Conservation (phyloP, 2,329 filamentous ascomycete genomes). For the Verticillium zaregamsianum region DNA sequence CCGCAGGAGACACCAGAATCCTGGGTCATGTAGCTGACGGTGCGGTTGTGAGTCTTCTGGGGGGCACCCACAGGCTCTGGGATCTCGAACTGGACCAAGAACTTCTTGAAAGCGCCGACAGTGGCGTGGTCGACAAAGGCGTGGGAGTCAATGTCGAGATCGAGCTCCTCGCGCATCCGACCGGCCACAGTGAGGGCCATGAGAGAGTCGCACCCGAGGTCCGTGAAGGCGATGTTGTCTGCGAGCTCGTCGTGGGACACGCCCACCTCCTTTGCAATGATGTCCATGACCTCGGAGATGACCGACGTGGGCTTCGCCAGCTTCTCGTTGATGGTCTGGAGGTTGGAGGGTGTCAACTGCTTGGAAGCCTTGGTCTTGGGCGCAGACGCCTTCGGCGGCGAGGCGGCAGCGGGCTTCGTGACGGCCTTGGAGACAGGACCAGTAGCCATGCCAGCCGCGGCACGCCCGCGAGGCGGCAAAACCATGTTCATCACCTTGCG, state of each 20-base stretch:
- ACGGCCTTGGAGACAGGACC: not conserved
- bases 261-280: slow-evolving; percentile 54
- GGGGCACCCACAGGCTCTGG: slow-evolving; percentile 1
- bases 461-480: slow-evolving; percentile 55
- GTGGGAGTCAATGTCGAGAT: slow-evolving; percentile 48
- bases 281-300: slow-evolving; percentile 41
- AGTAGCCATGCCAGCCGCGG: not conserved
- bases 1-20: slow-evolving; percentile 30
- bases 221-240: slow-evolving; percentile 51
- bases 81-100: slow-evolving; percentile 31
- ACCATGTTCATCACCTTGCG: slow-evolving; percentile 63
- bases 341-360: slow-evolving; percentile 41
- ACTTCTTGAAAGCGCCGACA: slow-evolving; percentile 47
- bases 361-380: slow-evolving; percentile 35
- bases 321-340: slow-evolving; percentile 46
- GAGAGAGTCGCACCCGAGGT: slow-evolving; percentile 59
- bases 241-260: slow-evolving; percentile 50
- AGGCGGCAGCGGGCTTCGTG: slow-evolving; percentile 3
- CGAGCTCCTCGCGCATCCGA: slow-evolving; percentile 53
- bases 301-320: slow-evolving; percentile 37
- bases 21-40: slow-evolving; percentile 18
- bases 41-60: slow-evolving; percentile 6
- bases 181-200: slow-evolving; percentile 55
- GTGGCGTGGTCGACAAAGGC: slow-evolving; percentile 52
- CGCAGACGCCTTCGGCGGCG: slow-evolving; percentile 25